phyloP scores from a whole-genome alignment of 139 green algal species.

The Coccomyxa sp. region DNA sequence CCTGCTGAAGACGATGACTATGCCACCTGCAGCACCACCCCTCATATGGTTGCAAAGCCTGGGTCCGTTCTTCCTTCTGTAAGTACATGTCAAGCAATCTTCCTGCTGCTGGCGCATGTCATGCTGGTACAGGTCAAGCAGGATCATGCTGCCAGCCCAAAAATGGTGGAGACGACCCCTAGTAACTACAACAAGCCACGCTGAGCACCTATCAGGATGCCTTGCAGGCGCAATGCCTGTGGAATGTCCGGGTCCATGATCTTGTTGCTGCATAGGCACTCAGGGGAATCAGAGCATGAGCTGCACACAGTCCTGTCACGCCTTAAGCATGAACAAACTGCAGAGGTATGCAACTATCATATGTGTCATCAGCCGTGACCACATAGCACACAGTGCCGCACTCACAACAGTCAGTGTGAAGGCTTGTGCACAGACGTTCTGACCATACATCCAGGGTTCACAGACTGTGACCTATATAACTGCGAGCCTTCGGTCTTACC shows the following conservation, averaged over 20 bases:
- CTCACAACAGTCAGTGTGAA: not conserved
- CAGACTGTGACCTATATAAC: not conserved
- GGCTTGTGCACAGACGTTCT: too few species aligned
- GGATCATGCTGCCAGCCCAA: not conserved
- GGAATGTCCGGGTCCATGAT: slow-evolving; percentile 71
- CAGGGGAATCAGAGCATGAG: not conserved
- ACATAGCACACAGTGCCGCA: not conserved
- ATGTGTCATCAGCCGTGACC: not conserved
- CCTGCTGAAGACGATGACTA: slow-evolving; percentile 63
- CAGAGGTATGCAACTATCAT: too few species aligned
- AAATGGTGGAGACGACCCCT: not conserved
- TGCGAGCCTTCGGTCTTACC: slow-evolving; percentile 28
- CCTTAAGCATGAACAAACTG: too few species aligned
- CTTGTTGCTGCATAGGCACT: slow-evolving; percentile 38
- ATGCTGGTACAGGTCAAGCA: not conserved
- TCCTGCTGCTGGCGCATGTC: not conserved
- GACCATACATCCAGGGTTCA: not conserved
- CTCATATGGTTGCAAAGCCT: too few species aligned
- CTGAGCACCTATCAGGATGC: slow-evolving; percentile 56
- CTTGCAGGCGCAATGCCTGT: slow-evolving; percentile 67
- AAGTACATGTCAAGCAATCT: not conserved
- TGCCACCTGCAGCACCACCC: slow-evolving; percentile 47
- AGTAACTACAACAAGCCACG: not conserved
- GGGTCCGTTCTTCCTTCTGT: not conserved
- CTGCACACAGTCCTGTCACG: not conserved